Base-by-base conservation (phyloP, 148 eudicot species). In the Rhododendron ferrugineum region DNA sequence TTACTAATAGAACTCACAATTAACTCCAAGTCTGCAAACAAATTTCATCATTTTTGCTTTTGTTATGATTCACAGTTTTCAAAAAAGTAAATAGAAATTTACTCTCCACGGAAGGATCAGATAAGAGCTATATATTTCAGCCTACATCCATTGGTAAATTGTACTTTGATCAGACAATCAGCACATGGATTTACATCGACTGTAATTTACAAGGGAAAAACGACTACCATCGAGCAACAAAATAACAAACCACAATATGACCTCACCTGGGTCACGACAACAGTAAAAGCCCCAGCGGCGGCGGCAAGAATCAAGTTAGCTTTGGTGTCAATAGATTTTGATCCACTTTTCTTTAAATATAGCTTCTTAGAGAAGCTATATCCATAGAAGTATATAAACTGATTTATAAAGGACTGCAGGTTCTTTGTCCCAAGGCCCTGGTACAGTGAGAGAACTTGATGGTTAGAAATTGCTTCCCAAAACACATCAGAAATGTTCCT, bases 391-490 rank as follows among this genome's bases (percentile, higher is more conserved):
- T 96, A 96, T 46, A 95, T 83, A 85, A 96, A 96, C 81, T 90
- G 92, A 22, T 93, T 94, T 77, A 95, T 86, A 78, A 96, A 93
- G 49, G 99, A 92, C 82, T 95, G 99, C 84, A 96, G 84, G 85
- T 96, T 96, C 93, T 96, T 96, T 85, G 98, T 94, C 52, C 95
- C 98, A 36, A 96, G 90, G 56, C 99, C 99, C 88, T 96, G 99
- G 90, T 93, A 96, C 85, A 96, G 87, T 9, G 98, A 93, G 36
- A 94, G 91, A 89, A 95, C 88, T 82, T 91, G 97, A 75, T 90
- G 88, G 64, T 87, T 91, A 77, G 92, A 94, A 72, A 96, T 91
- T 62, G 99, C 99, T 87, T 96, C 99, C 91, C 86, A 91, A 18
- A 95, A 87, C 76, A 96, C 99, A 91, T 95, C 99, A 68, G 97